Conservation (phyloP, 148 eudicot genomes). For the Rhododendron simsii region DNA sequence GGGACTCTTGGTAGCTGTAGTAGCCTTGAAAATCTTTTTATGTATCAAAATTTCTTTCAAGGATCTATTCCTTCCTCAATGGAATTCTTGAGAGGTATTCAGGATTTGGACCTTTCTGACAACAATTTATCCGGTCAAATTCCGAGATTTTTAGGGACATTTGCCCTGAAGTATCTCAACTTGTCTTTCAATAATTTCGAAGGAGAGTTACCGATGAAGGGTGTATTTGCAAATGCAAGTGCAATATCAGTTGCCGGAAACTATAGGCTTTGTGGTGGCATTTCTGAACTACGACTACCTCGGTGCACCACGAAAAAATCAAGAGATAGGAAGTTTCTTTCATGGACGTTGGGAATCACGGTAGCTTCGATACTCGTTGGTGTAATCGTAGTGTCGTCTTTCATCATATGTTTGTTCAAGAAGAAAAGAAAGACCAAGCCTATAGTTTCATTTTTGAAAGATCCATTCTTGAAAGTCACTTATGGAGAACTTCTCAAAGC, state of each 20-base stretch:
- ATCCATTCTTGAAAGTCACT: background rate
- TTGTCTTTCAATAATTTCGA: no score
- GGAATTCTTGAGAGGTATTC: background rate
- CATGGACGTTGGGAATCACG: background rate
- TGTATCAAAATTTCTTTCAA: background rate
- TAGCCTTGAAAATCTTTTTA: background rate
- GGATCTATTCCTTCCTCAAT: conserved; percentile 8
- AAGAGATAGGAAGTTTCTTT: background rate
- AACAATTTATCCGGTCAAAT: conserved; percentile 14
- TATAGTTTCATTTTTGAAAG: background rate
- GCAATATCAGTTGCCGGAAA: background rate
- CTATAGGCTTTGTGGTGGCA: conserved; percentile 13
- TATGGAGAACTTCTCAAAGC: background rate
- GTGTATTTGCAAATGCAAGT: no score
- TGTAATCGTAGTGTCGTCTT: background rate
- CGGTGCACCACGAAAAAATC: background rate
- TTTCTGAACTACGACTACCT: background rate
- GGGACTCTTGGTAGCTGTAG: background rate
- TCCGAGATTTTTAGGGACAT: background rate
- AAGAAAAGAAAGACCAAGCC: background rate
- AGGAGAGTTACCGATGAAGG: no score
- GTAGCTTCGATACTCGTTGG: background rate
- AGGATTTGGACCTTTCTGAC: conserved; percentile 1
- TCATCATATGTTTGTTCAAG: background rate
- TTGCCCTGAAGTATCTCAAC: no score